Percentiles rank a stretch among this genome's conserved stretches.
These are phyloP conservation scores for Russula sp. DNA, from an alignment of 768 basidiomycete genomes.

Conservation along the genomic window DNA sequence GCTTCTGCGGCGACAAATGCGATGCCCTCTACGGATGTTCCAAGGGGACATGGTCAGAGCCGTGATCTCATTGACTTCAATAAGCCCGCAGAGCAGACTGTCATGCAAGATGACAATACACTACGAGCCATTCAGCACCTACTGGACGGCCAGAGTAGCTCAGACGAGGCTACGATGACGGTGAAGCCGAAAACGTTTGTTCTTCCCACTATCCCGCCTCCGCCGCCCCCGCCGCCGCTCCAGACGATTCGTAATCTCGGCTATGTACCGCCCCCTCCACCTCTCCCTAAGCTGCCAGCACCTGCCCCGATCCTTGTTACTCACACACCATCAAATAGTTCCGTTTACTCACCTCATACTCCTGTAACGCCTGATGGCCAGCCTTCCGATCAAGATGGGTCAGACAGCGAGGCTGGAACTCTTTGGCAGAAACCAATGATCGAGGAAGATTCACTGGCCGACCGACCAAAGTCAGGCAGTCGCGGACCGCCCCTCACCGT, in stretches of 20 bases:
- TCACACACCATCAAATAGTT: neutral
- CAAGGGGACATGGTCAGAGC: conserved; percentile 8
- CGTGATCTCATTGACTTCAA: conserved; percentile 22
- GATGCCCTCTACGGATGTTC: neutral
- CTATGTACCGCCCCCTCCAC: conserved; percentile 23
- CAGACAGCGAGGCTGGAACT: conserved; percentile 44
- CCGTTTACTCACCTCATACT: conserved; percentile 9
- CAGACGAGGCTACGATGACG: conserved; percentile 20
- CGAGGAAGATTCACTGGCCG: conserved; percentile 15
- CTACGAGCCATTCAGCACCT: conserved; percentile 17
- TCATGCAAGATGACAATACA: conserved; percentile 21
- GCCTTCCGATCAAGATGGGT: conserved; percentile 38
- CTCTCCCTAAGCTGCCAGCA: conserved; percentile 14
- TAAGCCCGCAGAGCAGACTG: conserved; percentile 18
- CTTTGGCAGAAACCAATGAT: conserved; percentile 42
- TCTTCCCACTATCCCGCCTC: conserved; percentile 21
- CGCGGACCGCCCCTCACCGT: conserved; percentile 25
- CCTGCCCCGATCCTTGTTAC: conserved; percentile 12
- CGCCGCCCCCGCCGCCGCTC: conserved; percentile 19
- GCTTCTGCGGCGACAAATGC: neutral
- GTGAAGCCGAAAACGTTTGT: conserved; percentile 15
- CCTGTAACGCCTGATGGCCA: conserved; percentile 19
- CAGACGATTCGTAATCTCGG: conserved; percentile 13
- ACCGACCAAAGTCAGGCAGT: conserved; percentile 4
- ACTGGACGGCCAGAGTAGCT: conserved; percentile 17